phyloP scores from a whole-genome alignment of 2,329 filamentous ascomycete species.

The Calonectria henricotiae region DNA sequence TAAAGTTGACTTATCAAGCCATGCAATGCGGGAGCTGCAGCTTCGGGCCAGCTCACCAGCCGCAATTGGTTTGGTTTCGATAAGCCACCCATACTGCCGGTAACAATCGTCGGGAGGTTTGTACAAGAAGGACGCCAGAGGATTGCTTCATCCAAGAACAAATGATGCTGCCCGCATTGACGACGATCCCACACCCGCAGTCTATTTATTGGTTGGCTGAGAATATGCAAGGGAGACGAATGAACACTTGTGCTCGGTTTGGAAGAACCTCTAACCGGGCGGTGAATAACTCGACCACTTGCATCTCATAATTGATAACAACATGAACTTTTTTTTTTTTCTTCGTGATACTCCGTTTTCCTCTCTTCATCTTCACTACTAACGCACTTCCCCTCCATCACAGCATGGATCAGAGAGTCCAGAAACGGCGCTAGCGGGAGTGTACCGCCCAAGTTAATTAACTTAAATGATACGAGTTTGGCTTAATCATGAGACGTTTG shows the following conservation, averaged over 20 bases:
- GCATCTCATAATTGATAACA: no score
- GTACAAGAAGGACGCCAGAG: not conserved
- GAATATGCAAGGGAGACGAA: no score
- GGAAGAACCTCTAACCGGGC: no score
- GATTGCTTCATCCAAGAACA: not conserved
- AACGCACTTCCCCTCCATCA: not conserved
- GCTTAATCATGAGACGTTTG: constrained; percentile 24
- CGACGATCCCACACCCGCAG: no score
- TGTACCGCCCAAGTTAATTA: constrained; percentile 3
- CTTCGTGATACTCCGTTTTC: no score
- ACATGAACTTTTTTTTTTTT: no score
- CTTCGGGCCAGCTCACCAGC: not conserved
- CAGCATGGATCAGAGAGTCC: not conserved
- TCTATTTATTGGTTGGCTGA: no score
- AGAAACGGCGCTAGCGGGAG: constrained; percentile 9
- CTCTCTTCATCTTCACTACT: not conserved
- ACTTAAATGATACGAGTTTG: constrained; percentile 15
- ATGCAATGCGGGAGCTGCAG: not conserved
- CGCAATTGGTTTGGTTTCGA: not conserved
- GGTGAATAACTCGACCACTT: no score
- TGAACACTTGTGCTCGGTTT: no score
- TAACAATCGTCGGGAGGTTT: not conserved
- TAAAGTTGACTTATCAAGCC: constrained; percentile 8
- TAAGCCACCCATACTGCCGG: not conserved
- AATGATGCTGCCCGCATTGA: no score